Evolutionary conservation across 257 asterid genomes (phyloP).

Genomic region (Capsicum chinense): DNA sequence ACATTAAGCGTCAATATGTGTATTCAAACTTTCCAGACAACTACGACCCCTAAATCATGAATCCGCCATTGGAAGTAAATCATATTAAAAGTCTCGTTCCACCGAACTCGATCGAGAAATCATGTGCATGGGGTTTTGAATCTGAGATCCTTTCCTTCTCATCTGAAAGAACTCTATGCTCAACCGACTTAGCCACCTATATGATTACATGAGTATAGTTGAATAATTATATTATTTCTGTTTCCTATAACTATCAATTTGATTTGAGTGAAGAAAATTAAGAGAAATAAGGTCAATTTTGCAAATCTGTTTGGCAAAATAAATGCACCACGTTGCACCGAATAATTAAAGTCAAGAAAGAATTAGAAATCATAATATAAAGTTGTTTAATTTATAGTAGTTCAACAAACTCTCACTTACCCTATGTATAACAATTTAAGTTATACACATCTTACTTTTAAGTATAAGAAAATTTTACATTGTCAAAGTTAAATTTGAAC

Average conservation of each 20-base stretch:
- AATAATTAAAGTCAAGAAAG: conserved; percentile 9
- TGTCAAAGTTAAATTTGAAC: neutral
- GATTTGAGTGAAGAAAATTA: neutral
- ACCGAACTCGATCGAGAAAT: neutral
- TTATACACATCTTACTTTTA: neutral
- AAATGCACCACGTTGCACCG: conserved; percentile 7
- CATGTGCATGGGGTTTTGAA: neutral
- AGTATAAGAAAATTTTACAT: neutral
- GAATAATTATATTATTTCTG: neutral
- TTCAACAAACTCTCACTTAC: conserved; percentile 5
- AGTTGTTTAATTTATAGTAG: neutral
- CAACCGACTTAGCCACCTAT: neutral
- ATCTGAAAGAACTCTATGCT: neutral
- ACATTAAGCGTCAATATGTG: no score
- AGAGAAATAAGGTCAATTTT: neutral
- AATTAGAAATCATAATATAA: neutral
- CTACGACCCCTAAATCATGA: no score
- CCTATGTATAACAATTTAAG: neutral
- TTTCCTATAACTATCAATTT: conserved; percentile 5
- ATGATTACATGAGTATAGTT: neutral
- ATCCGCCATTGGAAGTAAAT: no score
- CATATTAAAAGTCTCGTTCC: neutral
- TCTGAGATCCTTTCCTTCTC: neutral
- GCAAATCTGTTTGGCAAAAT: neutral
- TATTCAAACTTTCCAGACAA: no score